Conservation (phyloP, 306 rosid species). For the Quercus agrifolia region DNA sequence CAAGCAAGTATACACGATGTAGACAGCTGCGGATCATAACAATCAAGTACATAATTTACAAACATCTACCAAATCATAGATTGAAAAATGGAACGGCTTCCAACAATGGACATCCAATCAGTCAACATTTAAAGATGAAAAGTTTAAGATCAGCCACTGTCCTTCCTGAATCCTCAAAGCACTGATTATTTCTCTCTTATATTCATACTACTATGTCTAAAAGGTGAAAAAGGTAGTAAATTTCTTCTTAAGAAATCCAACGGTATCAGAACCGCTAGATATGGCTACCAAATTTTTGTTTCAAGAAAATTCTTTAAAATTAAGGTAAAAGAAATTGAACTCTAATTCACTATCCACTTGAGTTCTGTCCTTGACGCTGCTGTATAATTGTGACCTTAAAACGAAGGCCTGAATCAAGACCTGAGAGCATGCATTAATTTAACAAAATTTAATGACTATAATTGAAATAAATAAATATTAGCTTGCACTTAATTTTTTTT, state of each 20-base stretch:
- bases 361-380: constrained; percentile 86
- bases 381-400: constrained; percentile 84
- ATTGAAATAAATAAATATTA: not conserved
- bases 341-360: constrained; percentile 89
- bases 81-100: no score
- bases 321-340: constrained; percentile 35
- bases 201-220: not conserved
- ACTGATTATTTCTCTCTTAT: no score
- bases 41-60: no score
- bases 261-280: not conserved
- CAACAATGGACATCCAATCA: no score
- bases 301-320: not conserved
- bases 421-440: constrained; percentile 40
- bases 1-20: no score
- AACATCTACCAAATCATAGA: no score
- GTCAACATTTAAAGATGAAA: no score
- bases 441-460: not conserved
- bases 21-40: no score
- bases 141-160: no score
- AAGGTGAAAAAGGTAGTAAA: not conserved
- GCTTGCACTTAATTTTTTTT: not conserved
- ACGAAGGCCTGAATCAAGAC: constrained; percentile 67
- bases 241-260: not conserved
- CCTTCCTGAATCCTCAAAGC: no score
- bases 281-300: not conserved